A percentile compares a stretch with the other conserved stretches of the same genome.
These are phyloP conservation scores for Pseudocercospora eumusae DNA, from an alignment of 2,329 filamentous ascomycete species.

Conservation along the genomic window DNA sequence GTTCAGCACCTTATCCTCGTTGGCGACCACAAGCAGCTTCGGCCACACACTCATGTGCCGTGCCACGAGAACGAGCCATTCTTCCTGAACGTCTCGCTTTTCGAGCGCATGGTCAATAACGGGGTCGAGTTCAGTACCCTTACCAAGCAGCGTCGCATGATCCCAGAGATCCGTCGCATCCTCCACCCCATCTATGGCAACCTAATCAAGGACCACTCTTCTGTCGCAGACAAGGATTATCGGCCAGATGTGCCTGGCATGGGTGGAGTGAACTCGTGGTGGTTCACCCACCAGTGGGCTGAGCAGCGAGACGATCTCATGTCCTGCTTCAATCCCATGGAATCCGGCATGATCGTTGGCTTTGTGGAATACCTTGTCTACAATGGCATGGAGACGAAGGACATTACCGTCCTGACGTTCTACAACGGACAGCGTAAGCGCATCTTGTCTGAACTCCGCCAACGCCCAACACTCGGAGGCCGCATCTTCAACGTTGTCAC, in stretches of 20 bases:
- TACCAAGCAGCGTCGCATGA: slow-evolving; percentile 70
- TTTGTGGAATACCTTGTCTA: slow-evolving; percentile 72
- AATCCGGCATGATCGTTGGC: slow-evolving; percentile 73
- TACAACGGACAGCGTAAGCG: slow-evolving; percentile 80
- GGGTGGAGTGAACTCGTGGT: slow-evolving; percentile 61
- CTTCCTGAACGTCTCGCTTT: slow-evolving; percentile 72
- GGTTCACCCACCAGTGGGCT: slow-evolving; percentile 65
- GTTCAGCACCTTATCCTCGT: slow-evolving; percentile 68
- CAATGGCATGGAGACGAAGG: slow-evolving; percentile 60
- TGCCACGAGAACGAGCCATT: slow-evolving; percentile 63
- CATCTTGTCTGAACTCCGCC: slow-evolving; percentile 55
- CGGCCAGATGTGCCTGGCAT: slow-evolving; percentile 62
- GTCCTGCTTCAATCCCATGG: slow-evolving; percentile 68
- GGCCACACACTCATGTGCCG: slow-evolving; percentile 65
- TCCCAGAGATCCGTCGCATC: slow-evolving; percentile 65
- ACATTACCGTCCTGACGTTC: slow-evolving; percentile 82
- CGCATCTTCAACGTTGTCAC: slow-evolving; percentile 64
- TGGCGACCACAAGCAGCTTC: slow-evolving; percentile 79
- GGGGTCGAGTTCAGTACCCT: slow-evolving; percentile 65
- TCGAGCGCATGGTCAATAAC: slow-evolving; percentile 73
- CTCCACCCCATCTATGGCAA: slow-evolving; percentile 63
- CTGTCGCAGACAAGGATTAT: slow-evolving; percentile 50
- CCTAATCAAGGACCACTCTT: slow-evolving; percentile 59
- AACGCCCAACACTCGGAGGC: slow-evolving; percentile 18
- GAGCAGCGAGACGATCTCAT: slow-evolving; percentile 65